Evolutionary conservation across 148 eudicot species (phyloP), one percentile per base, ranked within the genome.

Genomic region (Euryodendron excelsum): DNA sequence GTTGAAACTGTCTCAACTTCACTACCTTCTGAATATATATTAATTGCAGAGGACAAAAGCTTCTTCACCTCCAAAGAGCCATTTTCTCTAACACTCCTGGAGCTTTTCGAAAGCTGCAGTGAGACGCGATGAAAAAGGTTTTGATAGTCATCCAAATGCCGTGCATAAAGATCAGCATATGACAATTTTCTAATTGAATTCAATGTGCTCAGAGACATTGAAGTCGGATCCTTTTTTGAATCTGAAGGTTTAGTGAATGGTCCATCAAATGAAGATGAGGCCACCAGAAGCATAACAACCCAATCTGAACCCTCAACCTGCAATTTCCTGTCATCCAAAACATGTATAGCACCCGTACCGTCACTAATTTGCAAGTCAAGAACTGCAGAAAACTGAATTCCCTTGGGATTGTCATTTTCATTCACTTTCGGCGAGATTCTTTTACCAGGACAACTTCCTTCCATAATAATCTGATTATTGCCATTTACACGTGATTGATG

Each of bases 71-170:
- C 34, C 52, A 41, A 69, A 27, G 5, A 20, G 28, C 52, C 69
- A 56, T 69, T 64, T 31, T 25, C 53, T 36, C 20, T 10, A 33
- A 78, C 56, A 6, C 50, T 61, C 23, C n/a, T 78, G 20, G 80
- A 86, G 81, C 80, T 88, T 72, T 86, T 88, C 10, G 87, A 84
- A 56, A 93, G 91, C 78, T 87, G 87, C 80, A 93, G 85, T 20
- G 91, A 88, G 69, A 93, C 91, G 34, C 97, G 87, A 76, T 86
- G 89, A 75, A 91, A 93, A 31, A 89, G 86, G 17, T 84, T 86
- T 68, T 93, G 97, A 79, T 93, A 91, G 76, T 93, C 94, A 77
- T 86, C 85, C 81, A 91, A 82, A 81, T 93, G 97, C 13, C 92
- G 93, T 36, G 80, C 76, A 82, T 83, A 87, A 47, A 91, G 88